Conservation (phyloP, 192 early-diverging fungal species). For the Rhizoclosmatium sp. region DNA sequence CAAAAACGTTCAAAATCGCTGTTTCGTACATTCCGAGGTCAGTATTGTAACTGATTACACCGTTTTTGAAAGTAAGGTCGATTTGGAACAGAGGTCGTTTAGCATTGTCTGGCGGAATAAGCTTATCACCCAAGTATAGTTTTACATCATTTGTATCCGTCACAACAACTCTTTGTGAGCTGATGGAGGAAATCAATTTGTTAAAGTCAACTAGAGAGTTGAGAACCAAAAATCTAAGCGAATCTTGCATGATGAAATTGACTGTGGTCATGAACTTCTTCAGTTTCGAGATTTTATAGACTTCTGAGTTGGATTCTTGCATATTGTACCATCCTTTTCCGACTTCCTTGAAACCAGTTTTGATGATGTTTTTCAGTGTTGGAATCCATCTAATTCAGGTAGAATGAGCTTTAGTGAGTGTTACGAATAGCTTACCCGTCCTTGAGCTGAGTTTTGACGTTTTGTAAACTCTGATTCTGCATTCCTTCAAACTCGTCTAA, state of each 20-base stretch:
- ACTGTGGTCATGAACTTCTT: conserved; percentile 67
- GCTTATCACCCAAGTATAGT: conserved; percentile 30
- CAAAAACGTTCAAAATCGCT: conserved; percentile 57
- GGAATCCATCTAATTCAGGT: conserved; percentile 57
- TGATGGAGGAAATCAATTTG: conserved; percentile 51
- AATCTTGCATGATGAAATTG: conserved; percentile 73
- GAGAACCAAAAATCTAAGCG: conserved; percentile 60
- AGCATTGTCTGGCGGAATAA: conserved; percentile 48
- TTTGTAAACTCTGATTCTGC: conserved; percentile 59
- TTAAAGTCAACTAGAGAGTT: conserved; percentile 64
- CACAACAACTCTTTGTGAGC: conserved; percentile 56
- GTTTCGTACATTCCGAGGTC: conserved; percentile 55
- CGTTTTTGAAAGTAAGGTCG: conserved; percentile 62
- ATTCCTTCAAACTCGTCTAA: conserved; percentile 69
- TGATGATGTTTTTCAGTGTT: conserved; percentile 56
- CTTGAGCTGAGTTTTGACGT: conserved; percentile 57
- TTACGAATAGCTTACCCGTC: conserved; percentile 52
- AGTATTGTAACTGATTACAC: conserved; percentile 58
- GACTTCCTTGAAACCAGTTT: conserved; percentile 65
- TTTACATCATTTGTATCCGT: conserved; percentile 66
- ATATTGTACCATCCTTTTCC: conserved; percentile 76
- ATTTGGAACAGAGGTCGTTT: conserved; percentile 62
- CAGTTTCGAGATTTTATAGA: conserved; percentile 67
- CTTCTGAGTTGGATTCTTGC: conserved; percentile 67
- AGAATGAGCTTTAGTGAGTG: background rate